Base-by-base conservation (phyloP, 2,329 filamentous ascomycete species). In the Fusarium nisikadoi region DNA sequence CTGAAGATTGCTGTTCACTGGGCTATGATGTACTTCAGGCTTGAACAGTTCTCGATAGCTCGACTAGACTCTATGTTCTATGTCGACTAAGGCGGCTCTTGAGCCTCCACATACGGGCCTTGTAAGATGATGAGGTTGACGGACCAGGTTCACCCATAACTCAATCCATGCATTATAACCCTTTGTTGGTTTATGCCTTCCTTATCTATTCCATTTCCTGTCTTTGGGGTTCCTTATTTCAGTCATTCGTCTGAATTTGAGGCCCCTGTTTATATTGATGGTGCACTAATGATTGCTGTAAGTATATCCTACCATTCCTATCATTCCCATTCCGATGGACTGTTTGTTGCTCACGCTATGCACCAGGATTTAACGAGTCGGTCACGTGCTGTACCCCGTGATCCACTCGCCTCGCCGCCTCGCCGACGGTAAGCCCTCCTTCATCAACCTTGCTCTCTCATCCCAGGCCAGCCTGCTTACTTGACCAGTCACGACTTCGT, bases 11-110 rank as follows among this genome's bases (percentile, higher is more conserved):
- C 36, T 10, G 25, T 47, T 14, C 33, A 60, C 5, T 64, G 61
- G 61, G 55, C 61, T 38, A 59, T 64, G 10, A 35, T 35, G 16
- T 19, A 46, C 39, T 64, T 64, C 16, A 25, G 35, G 9, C 19
- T 64, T 10, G 12, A n/a, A 17, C 61, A 59, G 46, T 60, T 59
- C 25, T 35, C 33, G 5, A 8, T 29, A 2, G 29, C 54, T 19
- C 41, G 41, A 4, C 38, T 29, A 19, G 31, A 46, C 17, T 46
- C 54, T 12, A 25, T 17, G 20, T 45, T 46, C 23, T 19, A 42
- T 23, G 16, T 42, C 20, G 11, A 17, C 1, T 6, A 11, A 2
- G 23, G 31, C 14, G 13, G 41, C 13, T 25, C 38, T 29, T 45
- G 12, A 27, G 6, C 38, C 31, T 23, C 27, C 14, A 27, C 12